Conservation (phyloP, 352 stramenopile genomes). For the Pythium apleroticum region DNA sequence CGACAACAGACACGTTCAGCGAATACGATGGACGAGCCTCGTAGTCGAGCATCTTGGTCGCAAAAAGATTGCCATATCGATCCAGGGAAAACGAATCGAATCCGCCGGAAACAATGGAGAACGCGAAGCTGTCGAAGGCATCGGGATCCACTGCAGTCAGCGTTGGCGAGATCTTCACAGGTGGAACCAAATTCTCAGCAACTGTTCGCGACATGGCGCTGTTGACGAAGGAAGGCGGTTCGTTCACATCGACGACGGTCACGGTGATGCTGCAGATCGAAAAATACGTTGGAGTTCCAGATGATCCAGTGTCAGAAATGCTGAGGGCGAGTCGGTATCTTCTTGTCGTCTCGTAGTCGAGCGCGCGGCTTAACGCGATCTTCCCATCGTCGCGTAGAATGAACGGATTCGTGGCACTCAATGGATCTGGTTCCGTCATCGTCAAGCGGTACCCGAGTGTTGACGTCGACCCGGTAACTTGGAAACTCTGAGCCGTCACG, state of each 20-base stretch:
- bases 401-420: constrained; percentile 20
- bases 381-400: constrained; percentile 19
- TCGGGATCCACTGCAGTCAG: constrained; percentile 42
- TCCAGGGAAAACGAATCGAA: constrained; percentile 41
- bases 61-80: constrained; percentile 42
- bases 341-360: constrained; percentile 36
- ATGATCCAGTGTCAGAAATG: constrained; percentile 27
- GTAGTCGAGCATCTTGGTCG: constrained; percentile 40
- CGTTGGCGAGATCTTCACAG: constrained; percentile 29
- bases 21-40: constrained; percentile 36
- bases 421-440: constrained; percentile 12
- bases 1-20: constrained; percentile 40
- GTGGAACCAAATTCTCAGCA: constrained; percentile 44
- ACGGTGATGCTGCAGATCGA: constrained; percentile 40
- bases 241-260: constrained; percentile 52
- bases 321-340: constrained; percentile 26
- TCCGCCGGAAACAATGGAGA: constrained; percentile 38
- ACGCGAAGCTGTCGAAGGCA: constrained; percentile 42
- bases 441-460: constrained; percentile 17
- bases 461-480: constrained; percentile 22
- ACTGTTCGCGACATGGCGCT: constrained; percentile 24
- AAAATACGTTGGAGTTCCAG: constrained; percentile 15
- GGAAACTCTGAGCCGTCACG: constrained; percentile 39
- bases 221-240: constrained; percentile 38
- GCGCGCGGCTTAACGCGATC: constrained; percentile 21